These are phyloP conservation scores for Chrysanthemum seticuspe DNA, from an alignment of 129 eudicot genomes.

Conservation along the genomic window DNA sequence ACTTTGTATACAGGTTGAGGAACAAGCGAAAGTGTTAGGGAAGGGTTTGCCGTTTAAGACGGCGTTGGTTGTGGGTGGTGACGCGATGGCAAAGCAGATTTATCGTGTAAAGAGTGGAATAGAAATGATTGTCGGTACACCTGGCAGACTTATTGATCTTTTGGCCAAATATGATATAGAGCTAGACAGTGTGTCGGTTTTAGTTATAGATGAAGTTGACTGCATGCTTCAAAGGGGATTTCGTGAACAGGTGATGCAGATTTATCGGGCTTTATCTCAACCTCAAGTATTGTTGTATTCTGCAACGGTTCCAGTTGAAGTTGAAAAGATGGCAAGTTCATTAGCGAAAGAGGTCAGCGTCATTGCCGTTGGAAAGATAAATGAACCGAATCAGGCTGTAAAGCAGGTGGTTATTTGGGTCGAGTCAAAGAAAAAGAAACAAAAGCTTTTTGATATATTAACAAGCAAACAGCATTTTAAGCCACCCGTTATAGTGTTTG, in stretches of 20 bases:
- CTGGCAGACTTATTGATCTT: conserved; percentile 92
- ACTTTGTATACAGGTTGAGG: conserved; percentile 90
- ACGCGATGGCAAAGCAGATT: conserved; percentile 82
- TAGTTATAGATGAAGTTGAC: conserved; percentile 94
- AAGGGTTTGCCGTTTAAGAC: conserved; percentile 89
- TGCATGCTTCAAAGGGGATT: conserved; percentile 88
- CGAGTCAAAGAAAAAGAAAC: conserved; percentile 75
- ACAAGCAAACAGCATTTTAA: conserved; percentile 69
- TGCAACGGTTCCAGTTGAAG: conserved; percentile 76
- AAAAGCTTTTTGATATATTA: conserved; percentile 88
- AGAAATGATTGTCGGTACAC: conserved; percentile 81
- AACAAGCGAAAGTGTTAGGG: conserved; percentile 81
- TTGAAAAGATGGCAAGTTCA: conserved; percentile 64
- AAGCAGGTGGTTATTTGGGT: conserved; percentile 95
- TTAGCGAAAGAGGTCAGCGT: conserved; percentile 51
- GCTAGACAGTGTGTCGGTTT: conserved; percentile 48
- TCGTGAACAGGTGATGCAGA: conserved; percentile 88
- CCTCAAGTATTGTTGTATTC: conserved; percentile 84
- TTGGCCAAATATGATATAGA: conserved; percentile 76
- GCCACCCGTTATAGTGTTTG: conserved; percentile 97
- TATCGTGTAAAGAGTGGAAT: conserved; percentile 71
- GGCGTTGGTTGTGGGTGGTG: conserved; percentile 92
- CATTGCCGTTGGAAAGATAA: conserved; percentile 65
- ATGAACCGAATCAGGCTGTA: conserved; percentile 59
- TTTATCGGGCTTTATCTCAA: conserved; percentile 64